Evolutionary conservation across 2,329 filamentous ascomycete genomes (phyloP), one percentile per base, ranked within the genome.

Genomic region (Ascomycota sp.): DNA sequence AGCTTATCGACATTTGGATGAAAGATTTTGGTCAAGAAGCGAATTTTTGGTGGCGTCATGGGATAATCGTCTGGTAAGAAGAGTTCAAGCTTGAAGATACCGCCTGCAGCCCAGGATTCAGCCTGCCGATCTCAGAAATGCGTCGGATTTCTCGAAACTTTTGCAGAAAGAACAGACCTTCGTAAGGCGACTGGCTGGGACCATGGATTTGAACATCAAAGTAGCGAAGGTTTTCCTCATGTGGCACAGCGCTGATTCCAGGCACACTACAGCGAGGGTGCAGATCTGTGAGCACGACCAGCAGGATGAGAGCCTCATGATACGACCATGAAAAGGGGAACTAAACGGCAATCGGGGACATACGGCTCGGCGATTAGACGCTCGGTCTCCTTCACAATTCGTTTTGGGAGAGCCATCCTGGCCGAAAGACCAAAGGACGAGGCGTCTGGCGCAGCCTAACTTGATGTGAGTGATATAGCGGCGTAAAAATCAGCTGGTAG

Each of bases 1-100:
- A 98, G 71, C 56, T 91, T 91, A 53, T 98, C 89, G 43, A 98
- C 94, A 52, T 98, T 98, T 30, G 89, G 89, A 53, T 98, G 91
- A 57, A 95, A 98, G 53, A 98, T 95, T 59, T 93, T 94, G 43
- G 91, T 98, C 30, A 98, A 65, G 57, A 98, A 98, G 32, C 89
- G 80, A 48, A 98, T 94, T 64, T 94, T 94, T 27, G 89, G 89
- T 31, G 89, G 86, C 22, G 83, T 93, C 89, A 98, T 98, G 25
- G 89, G 89, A 52, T 98, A 98, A 59, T 98, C 89, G 47, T 98
- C 89, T 27, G 91, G 91, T 17, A 98, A 68, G 54, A 98, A 98
- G 13, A 98, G 72, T 55, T 98, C 89, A 36, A 95, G 76, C 56
- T 91, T 86, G 65, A 98, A 98, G 38, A 93, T 68, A 29, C 91